Evolutionary conservation across 345 rosid genomes (phyloP), one percentile per base, ranked within the genome.

Genomic region (Arabidopsis suecica): DNA sequence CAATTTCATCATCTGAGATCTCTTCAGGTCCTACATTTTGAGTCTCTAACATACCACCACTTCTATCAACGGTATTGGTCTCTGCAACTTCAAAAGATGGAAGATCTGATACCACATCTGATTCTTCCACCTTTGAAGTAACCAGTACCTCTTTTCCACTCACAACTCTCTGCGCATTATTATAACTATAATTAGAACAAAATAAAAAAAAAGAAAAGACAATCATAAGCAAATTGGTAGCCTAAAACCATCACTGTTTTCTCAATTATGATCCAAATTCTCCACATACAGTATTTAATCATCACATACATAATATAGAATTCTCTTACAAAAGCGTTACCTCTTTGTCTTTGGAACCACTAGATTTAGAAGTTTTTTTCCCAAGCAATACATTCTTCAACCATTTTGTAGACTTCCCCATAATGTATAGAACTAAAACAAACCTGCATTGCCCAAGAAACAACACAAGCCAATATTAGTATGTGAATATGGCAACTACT

Each of bases 321-420:
- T 49, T 25, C 28, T 23, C 1, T 38, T 48, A 12, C 12, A 5
- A 22, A 60, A 61, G 5, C 3, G 48, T 80, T 74, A 91, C 98
- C 95, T 90, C 96, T 60, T 84, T 86, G 56, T 78, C 88, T 72
- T 82, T 94, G 18, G 83, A 83, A 22, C 67, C 48, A 73, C 77
- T 75, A 57, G 90, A 85, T 79, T 90, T 91, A 64, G 95, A 88
- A 8, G 89, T 33, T 78, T 88, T 94, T 85, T 91, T 94, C 33
- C 97, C 96, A 74, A 91, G 88, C 1, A 94, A 79, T 41, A 91
- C 81, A 61, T 84, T 81, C 84, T 91, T 94, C 69, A 94, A 84
- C 97, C 97, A 94, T 80, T 83, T 94, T 12, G 84, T 80, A 1
- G 97, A 85, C 74, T 86, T 93, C 1, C 96, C 96, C 97, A 91